phyloP scores from a whole-genome alignment of 306 rosid species.

The Vigna radiata region DNA sequence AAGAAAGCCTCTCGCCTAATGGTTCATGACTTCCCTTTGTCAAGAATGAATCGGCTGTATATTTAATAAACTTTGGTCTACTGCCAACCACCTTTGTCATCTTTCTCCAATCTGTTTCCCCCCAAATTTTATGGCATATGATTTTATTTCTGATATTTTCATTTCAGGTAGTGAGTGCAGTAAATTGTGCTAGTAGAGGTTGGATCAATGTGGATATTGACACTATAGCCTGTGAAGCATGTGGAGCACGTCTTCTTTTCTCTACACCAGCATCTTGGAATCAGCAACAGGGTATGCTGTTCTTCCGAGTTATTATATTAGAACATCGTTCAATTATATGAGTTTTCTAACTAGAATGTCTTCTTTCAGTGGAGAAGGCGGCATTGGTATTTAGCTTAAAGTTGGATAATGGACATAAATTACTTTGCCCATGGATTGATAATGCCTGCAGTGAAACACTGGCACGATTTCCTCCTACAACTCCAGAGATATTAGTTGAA shows the following conservation, averaged over 20 bases:
- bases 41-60: slow-evolving; percentile 5
- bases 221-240: slow-evolving; percentile 81
- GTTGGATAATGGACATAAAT: slow-evolving; percentile 89
- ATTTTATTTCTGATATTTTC: slow-evolving; percentile 40
- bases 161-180: slow-evolving; percentile 80
- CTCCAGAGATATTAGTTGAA: slow-evolving; percentile 68
- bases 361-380: slow-evolving; percentile 87
- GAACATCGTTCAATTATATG: slow-evolving; percentile 4
- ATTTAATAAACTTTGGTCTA: slow-evolving; percentile 27
- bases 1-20: slow-evolving; percentile 13
- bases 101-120: not conserved
- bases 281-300: slow-evolving; percentile 77
- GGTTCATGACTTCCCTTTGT: slow-evolving; percentile 24
- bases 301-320: slow-evolving; percentile 31
- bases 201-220: slow-evolving; percentile 89
- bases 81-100: not conserved
- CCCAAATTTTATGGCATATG: not conserved
- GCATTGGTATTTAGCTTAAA: slow-evolving; percentile 92
- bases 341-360: slow-evolving; percentile 34
- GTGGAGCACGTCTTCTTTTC: slow-evolving; percentile 82
- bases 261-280: slow-evolving; percentile 89
- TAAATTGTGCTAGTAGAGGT: slow-evolving; percentile 96
- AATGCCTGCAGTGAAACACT: slow-evolving; percentile 84
- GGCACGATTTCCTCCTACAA: slow-evolving; percentile 75
- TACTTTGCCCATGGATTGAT: slow-evolving; percentile 94